Percentiles rank a stretch among this genome's conserved stretches.
Evolutionary conservation across 495 filamentous ascomycete species (phyloP).

Genomic region (Apodospora peruviana): DNA sequence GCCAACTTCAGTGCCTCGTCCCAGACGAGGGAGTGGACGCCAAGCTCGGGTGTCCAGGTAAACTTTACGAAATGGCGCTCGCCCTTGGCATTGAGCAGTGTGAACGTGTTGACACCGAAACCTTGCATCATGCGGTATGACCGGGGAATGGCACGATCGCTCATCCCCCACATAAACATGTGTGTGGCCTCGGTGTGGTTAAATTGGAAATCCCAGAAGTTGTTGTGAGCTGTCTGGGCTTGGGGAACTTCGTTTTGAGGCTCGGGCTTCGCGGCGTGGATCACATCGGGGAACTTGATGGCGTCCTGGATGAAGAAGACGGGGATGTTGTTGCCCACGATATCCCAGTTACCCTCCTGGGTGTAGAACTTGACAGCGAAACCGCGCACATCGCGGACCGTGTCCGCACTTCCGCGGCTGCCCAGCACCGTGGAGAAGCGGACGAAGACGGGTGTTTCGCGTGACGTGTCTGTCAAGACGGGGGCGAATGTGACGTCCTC

Average conservation of each 20-base stretch:
- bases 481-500: slow-evolving; percentile 65
- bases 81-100: slow-evolving; percentile 63
- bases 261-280: slow-evolving; percentile 78
- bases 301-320: slow-evolving; percentile 70
- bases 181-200: slow-evolving; percentile 72
- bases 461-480: slow-evolving; percentile 72
- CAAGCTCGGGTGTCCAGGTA: slow-evolving; percentile 68
- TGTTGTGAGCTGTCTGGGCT: slow-evolving; percentile 60
- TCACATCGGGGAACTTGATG: slow-evolving; percentile 69
- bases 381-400: slow-evolving; percentile 74
- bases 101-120: slow-evolving; percentile 83
- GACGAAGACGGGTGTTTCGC: slow-evolving; percentile 72
- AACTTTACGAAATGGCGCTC: slow-evolving; percentile 80
- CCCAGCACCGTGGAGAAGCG: slow-evolving; percentile 84
- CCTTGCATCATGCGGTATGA: slow-evolving; percentile 89
- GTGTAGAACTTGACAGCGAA: slow-evolving; percentile 78
- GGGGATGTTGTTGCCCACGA: slow-evolving; percentile 62
- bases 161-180: slow-evolving; percentile 82
- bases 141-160: slow-evolving; percentile 72
- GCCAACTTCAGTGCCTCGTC: slow-evolving; percentile 80
- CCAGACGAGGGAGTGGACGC: slow-evolving; percentile 82
- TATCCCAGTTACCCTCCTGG: slow-evolving; percentile 55
- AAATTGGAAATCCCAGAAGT: slow-evolving; percentile 57
- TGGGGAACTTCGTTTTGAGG: slow-evolving; percentile 65
- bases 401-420: slow-evolving; percentile 70